Conservation (phyloP, 164 flowering plant genomes). For the Berberis vulgaris region DNA sequence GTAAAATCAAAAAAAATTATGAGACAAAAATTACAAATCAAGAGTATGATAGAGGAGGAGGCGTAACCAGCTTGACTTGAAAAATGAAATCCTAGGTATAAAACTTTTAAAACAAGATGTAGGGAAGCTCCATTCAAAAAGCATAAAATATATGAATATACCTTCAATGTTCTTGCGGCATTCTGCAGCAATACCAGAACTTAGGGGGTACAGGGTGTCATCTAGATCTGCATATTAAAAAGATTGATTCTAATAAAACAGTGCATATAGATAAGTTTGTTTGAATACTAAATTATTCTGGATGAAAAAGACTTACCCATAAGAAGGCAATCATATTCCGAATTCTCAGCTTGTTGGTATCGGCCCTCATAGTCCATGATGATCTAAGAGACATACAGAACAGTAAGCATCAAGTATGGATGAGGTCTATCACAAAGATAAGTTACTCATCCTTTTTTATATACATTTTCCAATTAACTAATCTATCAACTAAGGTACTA, state of each 20-base stretch:
- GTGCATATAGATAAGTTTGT: not conserved
- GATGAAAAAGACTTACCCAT: constrained; percentile 42
- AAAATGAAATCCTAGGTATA: too few species aligned
- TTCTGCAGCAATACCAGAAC: constrained; percentile 48
- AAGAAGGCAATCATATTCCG: constrained; percentile 62
- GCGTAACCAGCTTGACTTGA: too few species aligned
- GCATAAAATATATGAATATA: constrained; percentile 6
- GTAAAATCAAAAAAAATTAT: not conserved
- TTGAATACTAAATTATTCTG: not conserved
- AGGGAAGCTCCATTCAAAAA: not conserved
- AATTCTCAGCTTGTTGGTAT: constrained; percentile 15
- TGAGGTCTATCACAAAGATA: not conserved
- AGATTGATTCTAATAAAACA: not conserved
- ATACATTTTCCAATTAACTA: too few species aligned
- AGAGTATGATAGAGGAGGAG: too few species aligned
- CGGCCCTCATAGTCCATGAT: constrained; percentile 39
- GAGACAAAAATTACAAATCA: too few species aligned
- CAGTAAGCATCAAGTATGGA: not conserved
- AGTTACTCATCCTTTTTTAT: too few species aligned
- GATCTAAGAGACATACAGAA: constrained; percentile 1
- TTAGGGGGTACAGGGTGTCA: constrained; percentile 71
- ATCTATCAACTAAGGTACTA: too few species aligned
- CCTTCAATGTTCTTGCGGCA: constrained; percentile 61
- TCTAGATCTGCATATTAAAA: constrained; percentile 48
- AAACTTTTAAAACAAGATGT: too few species aligned